These are phyloP conservation scores for Lipomyces orientalis DNA, from an alignment of 805 yeast genomes.

Conservation along the genomic window DNA sequence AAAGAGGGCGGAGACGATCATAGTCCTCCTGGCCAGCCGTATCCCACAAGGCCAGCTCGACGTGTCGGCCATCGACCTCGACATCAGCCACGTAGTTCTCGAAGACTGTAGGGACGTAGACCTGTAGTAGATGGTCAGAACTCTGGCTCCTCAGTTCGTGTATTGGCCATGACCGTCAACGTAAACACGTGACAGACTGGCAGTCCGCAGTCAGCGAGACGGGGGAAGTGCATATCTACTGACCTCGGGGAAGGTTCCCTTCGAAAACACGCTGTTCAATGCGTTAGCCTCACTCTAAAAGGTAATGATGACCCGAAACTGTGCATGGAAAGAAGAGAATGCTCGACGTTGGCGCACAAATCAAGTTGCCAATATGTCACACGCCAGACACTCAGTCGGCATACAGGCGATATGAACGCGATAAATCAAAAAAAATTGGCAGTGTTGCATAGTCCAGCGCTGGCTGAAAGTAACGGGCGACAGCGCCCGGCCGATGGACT, in stretches of 20 bases:
- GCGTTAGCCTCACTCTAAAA: not conserved
- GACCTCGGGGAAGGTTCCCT: slow-evolving; percentile 85
- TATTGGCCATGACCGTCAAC: not conserved
- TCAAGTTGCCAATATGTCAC: not conserved
- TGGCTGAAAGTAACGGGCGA: not conserved
- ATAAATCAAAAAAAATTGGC: not conserved
- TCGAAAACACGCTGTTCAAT: slow-evolving; percentile 63
- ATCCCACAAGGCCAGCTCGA: slow-evolving; percentile 96
- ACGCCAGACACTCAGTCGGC: not conserved
- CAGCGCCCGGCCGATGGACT: not conserved
- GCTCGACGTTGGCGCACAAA: not conserved
- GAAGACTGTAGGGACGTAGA: slow-evolving; percentile 94
- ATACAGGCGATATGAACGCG: not conserved
- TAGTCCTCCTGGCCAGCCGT: slow-evolving; percentile 99
- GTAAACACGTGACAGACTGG: not conserved
- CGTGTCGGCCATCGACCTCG: slow-evolving; percentile 87
- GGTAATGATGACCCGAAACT: not conserved
- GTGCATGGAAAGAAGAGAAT: not conserved
- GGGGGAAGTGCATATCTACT: not conserved
- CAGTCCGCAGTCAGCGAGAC: not conserved
- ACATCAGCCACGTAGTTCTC: slow-evolving; percentile 98
- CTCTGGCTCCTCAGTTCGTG: not conserved
- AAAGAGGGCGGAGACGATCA: slow-evolving; percentile 87
- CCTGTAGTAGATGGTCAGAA: slow-evolving; percentile 43
- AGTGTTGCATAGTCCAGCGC: not conserved